Base-by-base conservation (phyloP, 192 early-diverging fungal species). In the Coemansia sp. region DNA sequence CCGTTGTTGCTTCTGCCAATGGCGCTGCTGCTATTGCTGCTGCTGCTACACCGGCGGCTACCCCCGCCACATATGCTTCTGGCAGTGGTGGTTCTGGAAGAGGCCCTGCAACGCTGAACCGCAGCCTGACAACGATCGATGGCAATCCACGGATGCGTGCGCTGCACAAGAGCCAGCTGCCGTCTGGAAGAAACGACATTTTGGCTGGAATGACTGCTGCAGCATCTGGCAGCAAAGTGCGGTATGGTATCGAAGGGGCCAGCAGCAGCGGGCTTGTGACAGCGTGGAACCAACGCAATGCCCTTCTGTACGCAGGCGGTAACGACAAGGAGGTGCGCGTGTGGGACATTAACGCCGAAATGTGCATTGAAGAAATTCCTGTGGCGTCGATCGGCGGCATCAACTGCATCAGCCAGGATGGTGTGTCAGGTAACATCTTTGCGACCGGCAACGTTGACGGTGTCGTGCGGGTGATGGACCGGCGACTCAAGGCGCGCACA, bases 241-340 rank as follows among this genome's bases (percentile, higher is more conserved):
- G 23, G 9, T 51, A 26, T 26, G 48, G 48, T 23, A 23, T 51
- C 21, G 48, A 51, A 15, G 55, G 51, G 13, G 3, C 26, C 30
- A 34, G 16, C 29, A 33, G 30, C 31, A 31, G 55, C 55, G 69
- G 63, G 45, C 66, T 81, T 56, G 78, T 66, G 8, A 72, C 78
- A 0, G 78, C 78, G 40, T 81, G 78, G 78, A 81, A 69, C 70
- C 78, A 81, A 63, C 78, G 78, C 40, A 66, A 58, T 33, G 72
- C 65, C 23, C 56, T 75, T 40, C 56, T 81, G 59, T 69, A 75
- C 59, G 78, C 78, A 0, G 78, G 72, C 43, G 78, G 72, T 59
- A 63, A 65, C 63, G 69, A 68, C 42, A 68, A 69, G 58, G 71
- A 68, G 48, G 67, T 84, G 28, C 77, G 77, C 10, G 67, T 84